Percentiles rank a stretch among this genome's conserved stretches.
phyloP scores from a whole-genome alignment of 2,329 filamentous ascomycete genomes.

The Penicillium italicum region DNA sequence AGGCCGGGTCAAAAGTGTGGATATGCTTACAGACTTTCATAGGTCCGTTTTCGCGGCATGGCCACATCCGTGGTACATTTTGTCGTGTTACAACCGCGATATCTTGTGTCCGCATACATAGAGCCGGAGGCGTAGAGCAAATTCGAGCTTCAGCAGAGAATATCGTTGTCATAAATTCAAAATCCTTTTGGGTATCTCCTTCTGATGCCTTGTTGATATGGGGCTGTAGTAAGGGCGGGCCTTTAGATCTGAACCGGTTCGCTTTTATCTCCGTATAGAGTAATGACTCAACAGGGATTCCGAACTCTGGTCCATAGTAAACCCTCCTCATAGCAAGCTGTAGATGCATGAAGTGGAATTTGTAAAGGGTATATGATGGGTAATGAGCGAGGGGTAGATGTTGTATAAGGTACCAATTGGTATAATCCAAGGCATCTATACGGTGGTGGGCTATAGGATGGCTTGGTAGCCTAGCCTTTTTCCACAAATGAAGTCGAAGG shows the following conservation, averaged over 20 bases:
- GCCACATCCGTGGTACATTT: conserved; percentile 1
- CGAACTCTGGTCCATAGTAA: too few species aligned
- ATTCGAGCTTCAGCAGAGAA: conserved; percentile 8
- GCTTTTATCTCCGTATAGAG: too few species aligned
- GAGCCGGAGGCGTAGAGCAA: conserved; percentile 4
- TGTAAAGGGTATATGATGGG: too few species aligned
- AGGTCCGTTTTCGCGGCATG: neutral
- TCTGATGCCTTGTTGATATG: neutral
- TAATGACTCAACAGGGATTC: too few species aligned
- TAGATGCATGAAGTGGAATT: too few species aligned
- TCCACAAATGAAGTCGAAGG: conserved; percentile 13
- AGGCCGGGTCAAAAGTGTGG: neutral
- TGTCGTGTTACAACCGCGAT: conserved; percentile 1
- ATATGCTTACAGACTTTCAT: neutral
- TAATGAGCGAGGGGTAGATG: too few species aligned
- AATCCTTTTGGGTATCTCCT: neutral
- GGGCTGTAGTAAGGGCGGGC: neutral
- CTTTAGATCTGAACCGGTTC: too few species aligned
- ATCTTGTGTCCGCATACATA: conserved; percentile 7
- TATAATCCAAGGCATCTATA: neutral
- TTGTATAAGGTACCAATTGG: neutral
- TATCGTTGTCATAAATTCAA: neutral
- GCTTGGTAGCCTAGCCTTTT: conserved; percentile 2
- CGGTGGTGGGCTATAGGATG: neutral
- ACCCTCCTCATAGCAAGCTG: too few species aligned